A percentile compares a stretch with the other conserved stretches of the same genome.
Conservation (phyloP, 208 protist genomes). For the Crithidia mellificae region DNA sequence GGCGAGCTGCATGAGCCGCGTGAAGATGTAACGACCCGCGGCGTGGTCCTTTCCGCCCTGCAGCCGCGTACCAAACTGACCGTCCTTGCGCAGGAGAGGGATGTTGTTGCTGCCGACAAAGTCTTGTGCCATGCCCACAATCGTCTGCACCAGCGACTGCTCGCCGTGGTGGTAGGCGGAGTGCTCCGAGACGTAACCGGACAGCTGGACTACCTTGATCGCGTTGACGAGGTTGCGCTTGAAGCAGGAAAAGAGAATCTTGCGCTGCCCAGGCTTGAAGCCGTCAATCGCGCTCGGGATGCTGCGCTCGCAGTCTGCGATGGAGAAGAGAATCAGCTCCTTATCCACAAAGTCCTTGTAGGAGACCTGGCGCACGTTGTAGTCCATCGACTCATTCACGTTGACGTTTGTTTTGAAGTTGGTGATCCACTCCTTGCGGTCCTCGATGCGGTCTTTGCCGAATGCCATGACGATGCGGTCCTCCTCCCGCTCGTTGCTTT, state of each 20-base stretch:
- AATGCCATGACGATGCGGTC: slow-evolving; percentile 99
- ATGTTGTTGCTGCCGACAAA: slow-evolving; percentile 99
- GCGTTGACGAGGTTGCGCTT: slow-evolving; percentile 98
- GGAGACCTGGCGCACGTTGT: slow-evolving; percentile 83
- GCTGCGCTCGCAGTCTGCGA: slow-evolving; percentile 95
- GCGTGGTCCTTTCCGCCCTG: slow-evolving; percentile 99
- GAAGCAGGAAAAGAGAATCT: slow-evolving; percentile 99
- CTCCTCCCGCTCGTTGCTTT: slow-evolving; percentile 79
- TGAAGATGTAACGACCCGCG: slow-evolving; percentile 99
- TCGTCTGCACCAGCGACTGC: slow-evolving; percentile 95
- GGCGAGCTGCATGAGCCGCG: slow-evolving; percentile 94
- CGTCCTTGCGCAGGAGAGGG: slow-evolving; percentile 96
- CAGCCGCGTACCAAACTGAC: slow-evolving; percentile 99
- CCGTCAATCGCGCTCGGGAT: slow-evolving; percentile 98
- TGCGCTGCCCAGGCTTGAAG: slow-evolving; percentile 99
- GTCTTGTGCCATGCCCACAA: slow-evolving; percentile 99
- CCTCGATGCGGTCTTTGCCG: slow-evolving; percentile 96
- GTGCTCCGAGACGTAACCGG: slow-evolving; percentile 99
- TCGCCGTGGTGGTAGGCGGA: slow-evolving; percentile 99
- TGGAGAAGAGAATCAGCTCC: slow-evolving; percentile 99
- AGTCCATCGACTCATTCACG: slow-evolving; percentile 88
- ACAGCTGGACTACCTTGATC: slow-evolving; percentile 99
- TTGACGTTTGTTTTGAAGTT: slow-evolving; percentile 87
- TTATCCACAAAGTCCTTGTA: slow-evolving; percentile 99
- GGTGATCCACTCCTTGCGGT: slow-evolving; percentile 99